phyloP scores from a whole-genome alignment of 2,329 filamentous ascomycete genomes.

The Monilinia fructicola region DNA sequence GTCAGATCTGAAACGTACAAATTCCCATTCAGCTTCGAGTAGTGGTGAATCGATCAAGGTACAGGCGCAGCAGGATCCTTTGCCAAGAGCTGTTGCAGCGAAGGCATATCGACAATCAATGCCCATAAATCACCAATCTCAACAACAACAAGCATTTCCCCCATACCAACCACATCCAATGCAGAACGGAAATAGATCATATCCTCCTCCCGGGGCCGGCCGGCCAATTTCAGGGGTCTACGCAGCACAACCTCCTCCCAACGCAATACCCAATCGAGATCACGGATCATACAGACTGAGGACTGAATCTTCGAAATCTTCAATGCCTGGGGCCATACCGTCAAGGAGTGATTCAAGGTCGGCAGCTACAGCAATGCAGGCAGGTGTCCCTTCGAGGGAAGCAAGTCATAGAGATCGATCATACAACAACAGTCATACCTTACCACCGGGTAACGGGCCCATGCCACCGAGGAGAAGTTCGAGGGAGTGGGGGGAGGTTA shows the following conservation, averaged over 20 bases:
- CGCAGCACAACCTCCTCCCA: slow-evolving; percentile 43
- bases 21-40: slow-evolving; percentile 34
- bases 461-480: slow-evolving; percentile 76
- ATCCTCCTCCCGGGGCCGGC: slow-evolving; percentile 40
- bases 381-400: slow-evolving; percentile 64
- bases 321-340: slow-evolving; percentile 52
- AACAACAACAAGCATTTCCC: slow-evolving; percentile 45
- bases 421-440: slow-evolving; percentile 60
- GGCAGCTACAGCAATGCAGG: slow-evolving; percentile 56
- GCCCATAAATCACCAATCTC: slow-evolving; percentile 46
- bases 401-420: slow-evolving; percentile 66
- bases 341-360: slow-evolving; percentile 61
- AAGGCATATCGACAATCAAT: slow-evolving; percentile 46
- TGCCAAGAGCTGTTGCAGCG: slow-evolving; percentile 33
- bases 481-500: slow-evolving; percentile 64
- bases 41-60: slow-evolving; percentile 38
- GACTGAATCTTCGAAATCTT: slow-evolving; percentile 58
- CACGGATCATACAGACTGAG: slow-evolving; percentile 53
- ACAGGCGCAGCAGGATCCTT: slow-evolving; percentile 28
- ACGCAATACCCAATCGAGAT: slow-evolving; percentile 43
- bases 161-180: slow-evolving; percentile 47
- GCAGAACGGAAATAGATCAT: slow-evolving; percentile 42
- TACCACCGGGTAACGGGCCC: slow-evolving; percentile 56
- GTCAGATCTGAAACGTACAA: slow-evolving; percentile 29
- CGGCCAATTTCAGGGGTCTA: slow-evolving; percentile 51